Base-by-base conservation (phyloP, 139 green algal species). In the Micractinium conductrix region DNA sequence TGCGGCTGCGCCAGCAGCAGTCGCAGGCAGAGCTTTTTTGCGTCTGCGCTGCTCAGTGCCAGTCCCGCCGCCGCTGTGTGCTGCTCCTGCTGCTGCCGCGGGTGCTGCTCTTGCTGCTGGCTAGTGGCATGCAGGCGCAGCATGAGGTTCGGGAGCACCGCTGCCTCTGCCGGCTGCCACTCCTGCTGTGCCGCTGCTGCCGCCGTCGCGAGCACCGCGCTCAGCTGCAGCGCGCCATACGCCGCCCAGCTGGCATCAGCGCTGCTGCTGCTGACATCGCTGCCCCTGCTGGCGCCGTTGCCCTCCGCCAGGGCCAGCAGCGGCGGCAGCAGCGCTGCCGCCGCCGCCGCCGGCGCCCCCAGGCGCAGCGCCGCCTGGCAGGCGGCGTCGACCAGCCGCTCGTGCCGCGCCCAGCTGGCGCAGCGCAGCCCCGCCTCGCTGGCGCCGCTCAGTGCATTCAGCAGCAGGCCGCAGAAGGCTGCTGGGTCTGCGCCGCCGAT, bases 351-450 rank as follows among this genome's bases (percentile, higher is more conserved):
- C 0, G 78, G 60, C 28, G 19, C 28, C 2, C 78, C 78, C 60
- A 83, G 60, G 22, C 16, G 30, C 40, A 80, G 35, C 17, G 74
- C 38, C 3, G 80, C 79, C 14, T n/a, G 3, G 43, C 78, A 86
- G 22, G 70, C 85, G 7, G 45, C 85, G 2, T 6, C 37, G 45
- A 83, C 80, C 48, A 89, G n/a, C 24, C 35, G 71, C 37, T 75
- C 71, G 24, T 87, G 85, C 33, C 85, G 74, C 53, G 28, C 55
- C 85, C 80, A 87, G 42, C 44, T 78, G 30, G 6, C 33, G 43
- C 50, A 67, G 63, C 58, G 50, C 81, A 84, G n/a, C 14, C 85
- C 81, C 42, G 84, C 74, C 33, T 16, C 16, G 50, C 73, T 87
- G 75, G 21, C 16, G 26, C 85, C 80, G 60, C 50, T 82, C 43